Evolutionary conservation across 1,284 basidiomycete species (phyloP), one percentile per base, ranked within the genome.

Genomic region (Tranzscheliella williamsii): DNA sequence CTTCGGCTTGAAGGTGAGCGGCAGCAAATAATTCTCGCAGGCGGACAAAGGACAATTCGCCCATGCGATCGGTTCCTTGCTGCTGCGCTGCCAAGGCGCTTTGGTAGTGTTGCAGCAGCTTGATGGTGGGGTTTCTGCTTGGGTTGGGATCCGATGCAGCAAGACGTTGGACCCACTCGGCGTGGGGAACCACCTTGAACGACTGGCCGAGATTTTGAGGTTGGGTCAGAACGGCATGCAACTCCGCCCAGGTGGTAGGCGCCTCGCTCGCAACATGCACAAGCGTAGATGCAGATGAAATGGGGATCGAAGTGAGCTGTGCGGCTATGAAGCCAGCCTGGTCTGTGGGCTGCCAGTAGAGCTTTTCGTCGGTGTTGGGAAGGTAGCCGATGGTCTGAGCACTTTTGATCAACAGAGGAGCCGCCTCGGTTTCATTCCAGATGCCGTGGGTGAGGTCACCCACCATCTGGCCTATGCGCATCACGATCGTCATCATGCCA

Each of bases 131-230:
- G 61, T 84, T 84, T 13, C 67, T 72, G 1, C 43, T 72, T n/a
- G 80, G 79, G 26, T 84, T 49, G 0, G 76, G 65, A 27, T 82
- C 79, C 15, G 79, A 81, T 27, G 71, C 69, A 0, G 76, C 78
- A 24, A 85, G 72, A 1, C 73, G 67, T 29, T 79, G 71, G 12
- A 85, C 68, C 84, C 86, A 70, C 81, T 82, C 49, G 75, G 79
- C 43, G 84, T 84, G 50, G 81, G 87, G 83, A 21, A 90, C 87
- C 27, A 87, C 83, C 67, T 91, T 87, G 62, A 92, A 85, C 18
- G 77, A 85, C 72, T 91, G 85, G 12, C 87, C 89, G 42, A 82
- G 81, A 11, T 84, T 78, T 16, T 80, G 73, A 31, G 50, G 41
- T 8, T 27, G 23, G 12, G 47, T 44, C 2, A 90, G 82, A 42